Base-by-base conservation (phyloP, 2,329 filamentous ascomycete genomes). In the Aplosporella prunicola region DNA sequence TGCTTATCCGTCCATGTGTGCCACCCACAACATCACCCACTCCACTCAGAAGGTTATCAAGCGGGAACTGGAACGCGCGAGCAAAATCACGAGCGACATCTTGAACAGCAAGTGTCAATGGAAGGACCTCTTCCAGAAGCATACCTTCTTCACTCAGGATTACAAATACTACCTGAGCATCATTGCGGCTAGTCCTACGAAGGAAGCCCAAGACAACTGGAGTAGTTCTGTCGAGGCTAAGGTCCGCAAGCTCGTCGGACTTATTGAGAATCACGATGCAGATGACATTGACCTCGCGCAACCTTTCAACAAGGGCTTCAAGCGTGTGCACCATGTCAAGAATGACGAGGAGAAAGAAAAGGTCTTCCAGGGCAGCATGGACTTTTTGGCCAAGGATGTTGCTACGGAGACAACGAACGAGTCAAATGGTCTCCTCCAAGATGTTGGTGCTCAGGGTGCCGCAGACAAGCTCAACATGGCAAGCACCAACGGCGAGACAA, bases 151-250 rank as follows among this genome's bases (percentile, higher is more conserved):
- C 63, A 93, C 88, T 0, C 62, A 77, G 25, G 87, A 82, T 46
- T 94, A 93, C 68, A 94, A 93, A 59, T 95, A 96, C 58, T 98
- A 96, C 57, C 76, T 98, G 37, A 85, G 82, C 35, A 80, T 98
- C 40, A 81, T 88, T 32, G 78, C 86, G 11, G 80, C 85, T 2
- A 88, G 85, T 57, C 82, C 75, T 43, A 82, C 78, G 20, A 87
- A 88, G 55, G 86, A 94, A 49, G 78, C 82, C 1, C 83, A 93
- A 53, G 80, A 85, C 38, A 73, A 80, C 2, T 96, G 89, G 85
- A 85, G 84, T 13, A 91, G 91, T 25, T 78, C 89, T 35, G 85
- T 98, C 4, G 86, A 96, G 60, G 95, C 91, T 11, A 95, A 93
- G 60, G 77, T 96, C 27, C 78, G 91, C 48, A 72, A 89, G 48